Percentiles rank a stretch among this genome's conserved stretches.
Evolutionary conservation across 208 protist species (phyloP).

Genomic region (Leishmania braziliensis): DNA sequence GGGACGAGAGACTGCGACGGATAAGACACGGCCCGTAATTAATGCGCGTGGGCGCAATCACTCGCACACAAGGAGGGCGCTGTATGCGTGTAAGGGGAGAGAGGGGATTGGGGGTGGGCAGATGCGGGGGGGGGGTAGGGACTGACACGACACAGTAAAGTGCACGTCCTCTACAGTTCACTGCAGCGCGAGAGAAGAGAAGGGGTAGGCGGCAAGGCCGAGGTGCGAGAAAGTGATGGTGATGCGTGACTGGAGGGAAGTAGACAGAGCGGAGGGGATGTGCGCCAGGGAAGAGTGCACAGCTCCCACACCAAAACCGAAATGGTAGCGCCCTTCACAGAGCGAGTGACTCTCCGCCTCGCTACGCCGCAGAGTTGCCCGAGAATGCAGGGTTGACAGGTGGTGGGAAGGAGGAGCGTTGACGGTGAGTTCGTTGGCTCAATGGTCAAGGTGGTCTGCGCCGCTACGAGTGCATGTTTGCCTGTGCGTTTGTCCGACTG

Average conservation of each 20-base stretch:
- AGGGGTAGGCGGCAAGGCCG: background rate
- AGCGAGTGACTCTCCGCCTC: background rate
- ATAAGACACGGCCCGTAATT: background rate
- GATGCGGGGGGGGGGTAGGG: background rate
- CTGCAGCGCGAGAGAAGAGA: background rate
- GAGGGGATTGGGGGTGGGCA: background rate
- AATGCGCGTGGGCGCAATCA: background rate
- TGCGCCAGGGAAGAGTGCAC: background rate
- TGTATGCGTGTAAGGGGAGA: background rate
- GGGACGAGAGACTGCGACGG: background rate
- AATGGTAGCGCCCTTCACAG: background rate
- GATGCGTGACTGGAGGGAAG: background rate
- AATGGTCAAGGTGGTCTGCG: background rate
- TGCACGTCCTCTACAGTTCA: background rate
- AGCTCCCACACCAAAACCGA: background rate
- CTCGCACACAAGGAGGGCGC: background rate
- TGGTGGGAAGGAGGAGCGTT: background rate
- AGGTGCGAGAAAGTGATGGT: background rate
- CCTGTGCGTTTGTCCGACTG: background rate
- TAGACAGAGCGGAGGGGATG: background rate
- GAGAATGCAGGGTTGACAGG: background rate
- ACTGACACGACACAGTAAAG: background rate
- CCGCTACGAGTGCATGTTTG: background rate
- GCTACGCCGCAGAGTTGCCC: background rate
- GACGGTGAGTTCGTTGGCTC: background rate